Conservation (phyloP, 2,329 filamentous ascomycete genomes). For the Albophoma yamanashiensis region DNA sequence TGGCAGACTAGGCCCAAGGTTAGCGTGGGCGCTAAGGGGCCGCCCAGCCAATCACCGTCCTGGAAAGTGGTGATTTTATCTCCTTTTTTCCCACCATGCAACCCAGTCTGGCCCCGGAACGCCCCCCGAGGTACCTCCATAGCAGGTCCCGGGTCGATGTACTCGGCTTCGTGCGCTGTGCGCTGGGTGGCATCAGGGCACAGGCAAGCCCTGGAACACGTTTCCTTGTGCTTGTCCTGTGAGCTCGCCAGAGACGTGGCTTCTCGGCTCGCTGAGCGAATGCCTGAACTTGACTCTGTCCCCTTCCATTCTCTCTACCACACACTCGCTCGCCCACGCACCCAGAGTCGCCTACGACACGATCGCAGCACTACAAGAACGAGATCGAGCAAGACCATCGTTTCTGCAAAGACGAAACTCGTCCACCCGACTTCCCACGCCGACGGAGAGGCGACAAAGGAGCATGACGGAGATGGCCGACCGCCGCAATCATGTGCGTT, state of each 20-base stretch:
- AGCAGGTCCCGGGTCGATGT: slow-evolving; percentile 16
- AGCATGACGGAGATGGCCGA: neutral
- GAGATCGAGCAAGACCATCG: neutral
- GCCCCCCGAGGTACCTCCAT: slow-evolving; percentile 28
- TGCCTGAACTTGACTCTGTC: neutral
- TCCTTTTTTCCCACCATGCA: slow-evolving; percentile 22
- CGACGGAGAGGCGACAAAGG: neutral
- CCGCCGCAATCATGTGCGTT: neutral
- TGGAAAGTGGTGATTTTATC: slow-evolving; percentile 24
- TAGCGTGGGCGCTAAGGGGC: slow-evolving; percentile 22
- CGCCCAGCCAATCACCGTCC: slow-evolving; percentile 25
- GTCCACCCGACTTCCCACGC: neutral
- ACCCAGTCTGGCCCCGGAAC: slow-evolving; percentile 18
- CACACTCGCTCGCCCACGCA: neutral
- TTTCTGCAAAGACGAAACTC: neutral
- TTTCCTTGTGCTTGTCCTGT: neutral
- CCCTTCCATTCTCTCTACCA: neutral
- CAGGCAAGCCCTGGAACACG: slow-evolving; percentile 6
- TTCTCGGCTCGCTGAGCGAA: neutral
- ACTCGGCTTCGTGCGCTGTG: slow-evolving; percentile 3
- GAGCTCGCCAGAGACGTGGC: neutral
- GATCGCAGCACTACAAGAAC: neutral
- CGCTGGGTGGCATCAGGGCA: slow-evolving; percentile 2
- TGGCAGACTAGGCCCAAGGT: slow-evolving; percentile 26
- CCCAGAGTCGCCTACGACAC: neutral